Conservation (phyloP, 106 monocot genomes). For the Amphibolis antarctica region DNA sequence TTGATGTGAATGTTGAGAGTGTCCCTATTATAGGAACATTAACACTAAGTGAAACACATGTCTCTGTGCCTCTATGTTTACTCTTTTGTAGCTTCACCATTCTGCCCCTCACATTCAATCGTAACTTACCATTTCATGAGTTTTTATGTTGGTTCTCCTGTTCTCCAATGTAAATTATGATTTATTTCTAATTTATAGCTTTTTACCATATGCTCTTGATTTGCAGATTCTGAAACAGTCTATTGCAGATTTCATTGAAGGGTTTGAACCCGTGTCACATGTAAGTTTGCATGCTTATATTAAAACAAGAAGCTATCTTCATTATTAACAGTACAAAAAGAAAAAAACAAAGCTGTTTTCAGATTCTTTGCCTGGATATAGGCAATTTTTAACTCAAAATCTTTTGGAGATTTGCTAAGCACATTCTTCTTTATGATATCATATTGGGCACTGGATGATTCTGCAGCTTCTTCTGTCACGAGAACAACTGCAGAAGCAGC, state of each 20-base stretch:
- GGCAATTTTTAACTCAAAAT: too few relatives aligned
- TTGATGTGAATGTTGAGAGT: too few relatives aligned
- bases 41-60: background rate
- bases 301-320: background rate
- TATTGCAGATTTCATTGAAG: slow-evolving; percentile 55
- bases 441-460: background rate
- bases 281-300: slow-evolving; percentile 30
- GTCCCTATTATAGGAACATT: too few relatives aligned
- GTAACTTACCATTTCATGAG: background rate
- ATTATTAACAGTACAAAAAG: too few relatives aligned
- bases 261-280: slow-evolving; percentile 56
- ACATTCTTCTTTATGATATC: too few relatives aligned
- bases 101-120: background rate
- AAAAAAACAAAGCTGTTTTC: too few relatives aligned
- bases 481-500: slow-evolving; percentile 14
- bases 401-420: too few relatives aligned
- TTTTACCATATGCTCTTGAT: too few relatives aligned
- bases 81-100: too few relatives aligned
- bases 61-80: background rate
- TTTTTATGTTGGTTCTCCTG: background rate
- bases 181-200: too few relatives aligned
- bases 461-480: slow-evolving; percentile 13
- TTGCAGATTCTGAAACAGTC: slow-evolving; percentile 77
- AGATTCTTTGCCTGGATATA: too few relatives aligned
- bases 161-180: background rate